These are phyloP conservation scores for Physcomitrium patens DNA, from an alignment of 225 moss, liverwort and hornwort species.

Conservation along the genomic window DNA sequence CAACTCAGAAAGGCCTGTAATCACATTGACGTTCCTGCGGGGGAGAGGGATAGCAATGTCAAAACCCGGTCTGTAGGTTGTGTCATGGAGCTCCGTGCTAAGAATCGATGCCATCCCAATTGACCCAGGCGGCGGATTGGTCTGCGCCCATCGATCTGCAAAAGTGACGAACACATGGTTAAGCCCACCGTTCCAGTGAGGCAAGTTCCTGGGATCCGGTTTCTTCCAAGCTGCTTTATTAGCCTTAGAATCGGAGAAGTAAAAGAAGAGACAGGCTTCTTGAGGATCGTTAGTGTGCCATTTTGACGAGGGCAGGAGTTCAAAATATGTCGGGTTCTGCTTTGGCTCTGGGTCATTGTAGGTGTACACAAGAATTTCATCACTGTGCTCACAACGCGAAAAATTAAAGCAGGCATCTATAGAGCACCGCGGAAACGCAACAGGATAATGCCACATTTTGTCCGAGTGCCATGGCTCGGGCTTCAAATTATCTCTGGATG, in stretches of 20 bases:
- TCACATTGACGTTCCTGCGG: conserved; percentile 29
- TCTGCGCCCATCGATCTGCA: conserved; percentile 68
- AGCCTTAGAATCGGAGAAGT: conserved; percentile 56
- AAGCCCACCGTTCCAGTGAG: conserved; percentile 66
- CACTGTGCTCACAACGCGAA: conserved; percentile 67
- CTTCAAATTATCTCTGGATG: conserved; percentile 22
- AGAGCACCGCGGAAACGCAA: conserved; percentile 68
- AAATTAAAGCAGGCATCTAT: conserved; percentile 82
- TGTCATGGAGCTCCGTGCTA: conserved; percentile 63
- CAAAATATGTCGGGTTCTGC: conserved; percentile 45
- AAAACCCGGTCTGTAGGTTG: conserved; percentile 68
- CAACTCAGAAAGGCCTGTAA: conserved; percentile 39
- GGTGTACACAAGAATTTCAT: conserved; percentile 61
- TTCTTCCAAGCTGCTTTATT: conserved; percentile 58
- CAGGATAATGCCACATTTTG: conserved; percentile 71
- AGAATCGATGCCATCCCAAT: conserved; percentile 77
- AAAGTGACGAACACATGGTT: conserved; percentile 80
- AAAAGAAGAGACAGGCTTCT: conserved; percentile 73
- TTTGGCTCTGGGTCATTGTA: conserved; percentile 64
- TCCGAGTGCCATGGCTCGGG: conserved; percentile 51
- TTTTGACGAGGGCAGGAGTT: conserved; percentile 34
- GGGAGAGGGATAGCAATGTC: conserved; percentile 72
- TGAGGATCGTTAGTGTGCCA: conserved; percentile 65
- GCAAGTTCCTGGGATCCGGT: conserved; percentile 56
- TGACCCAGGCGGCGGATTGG: conserved; percentile 56